Base-by-base conservation (phyloP, 768 basidiomycete genomes). In the Tylopilus cervinicoccineus region DNA sequence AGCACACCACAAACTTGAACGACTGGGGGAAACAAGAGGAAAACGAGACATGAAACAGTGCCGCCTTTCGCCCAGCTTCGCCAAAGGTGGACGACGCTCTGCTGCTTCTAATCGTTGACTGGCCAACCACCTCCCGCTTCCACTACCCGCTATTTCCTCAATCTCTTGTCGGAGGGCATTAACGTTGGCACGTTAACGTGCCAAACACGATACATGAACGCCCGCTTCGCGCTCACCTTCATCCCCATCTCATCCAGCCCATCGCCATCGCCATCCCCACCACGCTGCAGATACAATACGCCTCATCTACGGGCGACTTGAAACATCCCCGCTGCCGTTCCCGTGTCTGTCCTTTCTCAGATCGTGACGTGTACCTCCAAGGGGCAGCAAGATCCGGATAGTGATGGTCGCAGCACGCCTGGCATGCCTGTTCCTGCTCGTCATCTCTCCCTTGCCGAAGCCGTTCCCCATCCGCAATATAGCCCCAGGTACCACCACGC, bases 221-320 rank as follows among this genome's bases (percentile, higher is more conserved):
- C 47, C 22, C 45, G 50, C 8, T 60, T 62, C 72, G 70, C 67
- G 32, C 14, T 17, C 29, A 41, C 19, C 2, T 28, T 27, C 42
- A 44, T 13, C 3, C 57, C 56, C 57, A 55, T 47, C 48, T 57
- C 56, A 28, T 57, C 56, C 19, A 33, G 32, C 17, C 28, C 41
- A 2, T 32, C 38, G 7, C 13, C 38, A n/a, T n/a, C n/a, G n/a
- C n/a, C n/a, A n/a, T n/a, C n/a, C n/a, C n/a, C n/a, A n/a, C n/a
- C n/a, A n/a, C n/a, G n/a, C n/a, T n/a, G n/a, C n/a, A n/a, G n/a
- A n/a, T n/a, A n/a, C n/a, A n/a, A n/a, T n/a, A 8, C 17, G 17
- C 33, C 17, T 17, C 17, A n/a, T 36, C 19, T 36, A 19, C 10
- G 19, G 9, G 12, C 11, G 19, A 20, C 34, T 20, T 11, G 19